A percentile compares a stretch with the other conserved stretches of the same genome.
phyloP scores from a whole-genome alignment of 257 asterid genomes.

The Fraxinus anomala region DNA sequence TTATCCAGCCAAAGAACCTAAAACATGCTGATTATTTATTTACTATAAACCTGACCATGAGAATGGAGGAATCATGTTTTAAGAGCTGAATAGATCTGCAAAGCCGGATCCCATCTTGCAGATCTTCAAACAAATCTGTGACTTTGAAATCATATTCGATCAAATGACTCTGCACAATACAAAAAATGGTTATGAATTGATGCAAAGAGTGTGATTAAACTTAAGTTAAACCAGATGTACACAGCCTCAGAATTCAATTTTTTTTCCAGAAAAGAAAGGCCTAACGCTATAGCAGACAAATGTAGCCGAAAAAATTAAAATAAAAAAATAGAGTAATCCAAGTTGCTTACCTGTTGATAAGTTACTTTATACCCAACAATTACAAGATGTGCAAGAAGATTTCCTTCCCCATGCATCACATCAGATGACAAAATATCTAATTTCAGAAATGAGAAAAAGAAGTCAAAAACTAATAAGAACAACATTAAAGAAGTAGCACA shows the following conservation, averaged over 20 bases:
- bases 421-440: constrained; percentile 81
- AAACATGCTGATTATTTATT: constrained; percentile 11
- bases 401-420: constrained; percentile 99
- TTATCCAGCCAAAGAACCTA: constrained; percentile 21
- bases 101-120: constrained; percentile 77
- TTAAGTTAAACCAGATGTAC: background rate
- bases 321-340: constrained; percentile 9
- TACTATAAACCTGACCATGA: constrained; percentile 54
- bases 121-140: constrained; percentile 72
- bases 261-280: background rate
- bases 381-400: constrained; percentile 78
- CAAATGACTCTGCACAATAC: constrained; percentile 66
- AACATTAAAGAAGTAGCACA: constrained; percentile 29
- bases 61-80: constrained; percentile 76
- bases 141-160: constrained; percentile 70
- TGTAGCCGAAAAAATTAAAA: constrained; percentile 9
- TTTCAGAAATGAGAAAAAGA: constrained; percentile 8
- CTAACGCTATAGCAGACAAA: background rate
- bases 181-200: constrained; percentile 1
- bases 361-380: constrained; percentile 83
- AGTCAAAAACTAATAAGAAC: constrained; percentile 20
- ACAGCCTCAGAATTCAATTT: background rate
- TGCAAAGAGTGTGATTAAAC: background rate
- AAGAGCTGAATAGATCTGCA: constrained; percentile 84
- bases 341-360: constrained; percentile 75